Conservation (phyloP, 495 filamentous ascomycete species). For the Neurospora intermedia region DNA sequence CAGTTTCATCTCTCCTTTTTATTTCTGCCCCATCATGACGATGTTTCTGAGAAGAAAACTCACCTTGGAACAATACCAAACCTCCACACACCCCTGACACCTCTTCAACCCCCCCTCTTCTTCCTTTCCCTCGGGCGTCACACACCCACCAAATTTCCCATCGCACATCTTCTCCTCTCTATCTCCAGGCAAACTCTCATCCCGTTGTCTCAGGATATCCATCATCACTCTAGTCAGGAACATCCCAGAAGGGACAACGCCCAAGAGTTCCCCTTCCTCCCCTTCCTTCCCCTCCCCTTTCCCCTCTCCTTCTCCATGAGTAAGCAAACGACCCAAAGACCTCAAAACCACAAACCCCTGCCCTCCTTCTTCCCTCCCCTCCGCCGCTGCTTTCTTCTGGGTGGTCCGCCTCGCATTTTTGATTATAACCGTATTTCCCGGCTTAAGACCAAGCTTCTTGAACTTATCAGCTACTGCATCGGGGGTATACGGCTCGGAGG, state of each 20-base stretch:
- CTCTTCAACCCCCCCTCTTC: slow-evolving; percentile 13
- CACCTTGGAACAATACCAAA: slow-evolving; percentile 34
- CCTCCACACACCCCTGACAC: slow-evolving; percentile 32
- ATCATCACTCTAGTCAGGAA: slow-evolving; percentile 24
- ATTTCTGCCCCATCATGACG: no score
- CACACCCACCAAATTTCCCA: neutral
- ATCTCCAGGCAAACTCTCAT: slow-evolving; percentile 3
- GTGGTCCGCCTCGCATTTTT: slow-evolving; percentile 19
- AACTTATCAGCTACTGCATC: slow-evolving; percentile 4
- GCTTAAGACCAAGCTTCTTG: slow-evolving; percentile 18
- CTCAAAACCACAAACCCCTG: slow-evolving; percentile 19
- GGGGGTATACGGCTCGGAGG: neutral
- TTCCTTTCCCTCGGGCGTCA: slow-evolving; percentile 6
- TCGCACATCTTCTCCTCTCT: slow-evolving; percentile 4
- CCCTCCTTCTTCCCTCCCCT: slow-evolving; percentile 21
- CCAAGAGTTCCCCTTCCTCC: slow-evolving; percentile 8
- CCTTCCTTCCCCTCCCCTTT: slow-evolving; percentile 4
- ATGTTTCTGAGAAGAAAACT: neutral
- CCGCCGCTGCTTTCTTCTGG: slow-evolving; percentile 2
- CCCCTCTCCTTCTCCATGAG: neutral
- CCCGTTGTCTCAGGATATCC: slow-evolving; percentile 9
- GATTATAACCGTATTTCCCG: slow-evolving; percentile 25
- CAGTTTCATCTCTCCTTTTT: neutral
- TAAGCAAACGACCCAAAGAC: no score
- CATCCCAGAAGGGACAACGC: slow-evolving; percentile 16